A percentile compares a stretch with the other conserved stretches of the same genome.
These are phyloP conservation scores for Spatholobus suberectus DNA, from an alignment of 306 rosid genomes.

Conservation along the genomic window DNA sequence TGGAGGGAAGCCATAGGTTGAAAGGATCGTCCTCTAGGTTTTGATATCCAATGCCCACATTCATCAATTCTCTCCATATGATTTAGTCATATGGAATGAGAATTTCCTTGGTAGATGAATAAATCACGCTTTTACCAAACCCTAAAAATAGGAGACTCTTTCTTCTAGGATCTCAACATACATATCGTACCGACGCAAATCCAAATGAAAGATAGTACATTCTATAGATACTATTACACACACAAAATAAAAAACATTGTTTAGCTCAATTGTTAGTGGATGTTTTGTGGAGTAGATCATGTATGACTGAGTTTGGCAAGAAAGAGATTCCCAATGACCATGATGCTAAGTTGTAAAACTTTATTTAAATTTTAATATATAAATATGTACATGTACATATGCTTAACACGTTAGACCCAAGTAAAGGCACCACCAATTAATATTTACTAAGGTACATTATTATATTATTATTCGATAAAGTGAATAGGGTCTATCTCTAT, in stretches of 20 bases:
- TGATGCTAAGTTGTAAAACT: conserved; percentile 25
- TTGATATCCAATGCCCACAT: conserved; percentile 44
- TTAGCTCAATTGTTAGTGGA: conserved; percentile 27
- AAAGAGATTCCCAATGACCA: conserved; percentile 33
- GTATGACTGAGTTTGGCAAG: conserved; percentile 35
- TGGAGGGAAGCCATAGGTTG: conserved; percentile 46
- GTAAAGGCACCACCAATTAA: neutral
- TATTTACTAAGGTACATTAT: neutral
- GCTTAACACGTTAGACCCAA: conserved; percentile 36
- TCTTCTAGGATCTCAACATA: conserved; percentile 39
- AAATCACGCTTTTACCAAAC: conserved; percentile 43
- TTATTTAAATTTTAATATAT: neutral
- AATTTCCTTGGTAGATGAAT: conserved; percentile 33
- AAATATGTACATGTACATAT: conserved; percentile 29
- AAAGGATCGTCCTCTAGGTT: conserved; percentile 33
- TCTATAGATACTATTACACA: neutral
- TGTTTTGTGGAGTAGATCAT: conserved; percentile 20
- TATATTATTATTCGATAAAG: conserved; percentile 17
- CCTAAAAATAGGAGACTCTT: conserved; percentile 40
- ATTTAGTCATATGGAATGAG: conserved; percentile 48
- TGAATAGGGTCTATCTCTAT: conserved; percentile 21
- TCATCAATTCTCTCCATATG: conserved; percentile 41
- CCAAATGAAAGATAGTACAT: conserved; percentile 36
- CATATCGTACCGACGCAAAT: conserved; percentile 8
- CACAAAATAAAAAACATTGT: neutral